phyloP scores from a whole-genome alignment of 805 yeast species.

The Metschnikowia reukaufii region DNA sequence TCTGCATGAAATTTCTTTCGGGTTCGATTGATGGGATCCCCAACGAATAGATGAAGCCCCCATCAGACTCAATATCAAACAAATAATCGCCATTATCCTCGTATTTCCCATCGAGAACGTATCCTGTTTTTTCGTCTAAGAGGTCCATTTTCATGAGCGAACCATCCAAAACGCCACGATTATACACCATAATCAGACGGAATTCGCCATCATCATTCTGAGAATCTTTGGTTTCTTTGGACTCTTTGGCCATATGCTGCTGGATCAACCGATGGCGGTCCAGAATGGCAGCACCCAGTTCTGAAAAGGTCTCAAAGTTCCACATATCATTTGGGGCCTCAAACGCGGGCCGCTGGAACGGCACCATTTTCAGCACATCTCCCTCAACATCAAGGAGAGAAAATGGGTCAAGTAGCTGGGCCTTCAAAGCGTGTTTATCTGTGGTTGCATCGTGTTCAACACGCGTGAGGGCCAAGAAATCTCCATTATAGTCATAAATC shows the following conservation, averaged over 20 bases:
- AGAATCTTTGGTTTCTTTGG: neutral
- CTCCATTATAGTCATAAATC: slow-evolving; percentile 34
- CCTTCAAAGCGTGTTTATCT: slow-evolving; percentile 14
- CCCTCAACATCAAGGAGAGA: slow-evolving; percentile 34
- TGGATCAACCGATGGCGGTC: neutral
- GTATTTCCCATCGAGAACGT: slow-evolving; percentile 8
- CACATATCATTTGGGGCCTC: slow-evolving; percentile 27
- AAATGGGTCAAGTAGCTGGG: slow-evolving; percentile 32
- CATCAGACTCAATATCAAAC: slow-evolving; percentile 2
- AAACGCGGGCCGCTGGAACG: slow-evolving; percentile 18
- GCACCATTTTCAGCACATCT: slow-evolving; percentile 20
- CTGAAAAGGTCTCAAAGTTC: slow-evolving; percentile 27
- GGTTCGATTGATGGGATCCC: slow-evolving; percentile 4
- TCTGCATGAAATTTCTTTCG: slow-evolving; percentile 8
- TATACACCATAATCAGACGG: slow-evolving; percentile 9
- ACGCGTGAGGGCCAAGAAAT: slow-evolving; percentile 27
- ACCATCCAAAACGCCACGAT: slow-evolving; percentile 10
- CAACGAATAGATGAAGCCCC: slow-evolving; percentile 1
- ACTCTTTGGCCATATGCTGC: neutral
- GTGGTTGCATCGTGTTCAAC: slow-evolving; percentile 26
- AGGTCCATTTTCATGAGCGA: slow-evolving; percentile 10
- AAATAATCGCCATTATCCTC: slow-evolving; percentile 6
- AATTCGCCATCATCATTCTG: neutral
- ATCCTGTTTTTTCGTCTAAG: slow-evolving; percentile 9
- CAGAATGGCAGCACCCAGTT: slow-evolving; percentile 5